These are phyloP conservation scores for Mucor saturninus DNA, from an alignment of 371 early-diverging fungal genomes.

Conservation along the genomic window DNA sequence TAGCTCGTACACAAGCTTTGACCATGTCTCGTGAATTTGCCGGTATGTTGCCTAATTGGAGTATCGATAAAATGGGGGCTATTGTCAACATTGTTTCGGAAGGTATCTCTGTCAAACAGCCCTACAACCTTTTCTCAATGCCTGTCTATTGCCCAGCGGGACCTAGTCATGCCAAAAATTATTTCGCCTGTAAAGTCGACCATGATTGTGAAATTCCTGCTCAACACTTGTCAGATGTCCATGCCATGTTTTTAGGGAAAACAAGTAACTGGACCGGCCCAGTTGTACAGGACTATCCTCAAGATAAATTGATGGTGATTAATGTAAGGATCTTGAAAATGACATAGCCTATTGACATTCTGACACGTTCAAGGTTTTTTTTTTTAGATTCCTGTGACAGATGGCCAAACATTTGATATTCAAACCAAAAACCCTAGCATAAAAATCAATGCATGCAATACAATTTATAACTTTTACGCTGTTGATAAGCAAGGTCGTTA, in stretches of 20 bases:
- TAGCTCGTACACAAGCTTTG: not conserved
- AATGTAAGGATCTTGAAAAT: constrained; percentile 10
- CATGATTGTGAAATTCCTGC: constrained; percentile 12
- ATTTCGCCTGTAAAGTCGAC: constrained; percentile 1
- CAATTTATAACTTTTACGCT: constrained; percentile 22
- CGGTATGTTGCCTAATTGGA: constrained; percentile 20
- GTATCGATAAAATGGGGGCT: constrained; percentile 11
- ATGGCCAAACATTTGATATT: constrained; percentile 16
- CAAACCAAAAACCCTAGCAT: constrained; percentile 13
- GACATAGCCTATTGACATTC: not conserved
- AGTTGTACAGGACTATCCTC: constrained; percentile 11
- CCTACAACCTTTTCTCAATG: constrained; percentile 17
- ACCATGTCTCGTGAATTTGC: constrained; percentile 12
- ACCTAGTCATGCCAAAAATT: constrained; percentile 3
- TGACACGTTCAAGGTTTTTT: no score
- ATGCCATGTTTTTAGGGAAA: constrained; percentile 12
- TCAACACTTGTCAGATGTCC: constrained; percentile 7
- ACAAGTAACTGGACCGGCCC: constrained; percentile 21
- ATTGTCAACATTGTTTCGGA: constrained; percentile 14
- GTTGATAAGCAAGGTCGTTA: constrained; percentile 11
- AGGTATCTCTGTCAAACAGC: constrained; percentile 11
- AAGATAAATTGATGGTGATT: constrained; percentile 16
- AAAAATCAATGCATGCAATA: constrained; percentile 18
- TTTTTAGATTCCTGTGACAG: constrained; percentile 15
- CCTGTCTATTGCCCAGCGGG: not conserved